Evolutionary conservation across 192 early-diverging fungal genomes (phyloP).

Genomic region (Podila horticola): DNA sequence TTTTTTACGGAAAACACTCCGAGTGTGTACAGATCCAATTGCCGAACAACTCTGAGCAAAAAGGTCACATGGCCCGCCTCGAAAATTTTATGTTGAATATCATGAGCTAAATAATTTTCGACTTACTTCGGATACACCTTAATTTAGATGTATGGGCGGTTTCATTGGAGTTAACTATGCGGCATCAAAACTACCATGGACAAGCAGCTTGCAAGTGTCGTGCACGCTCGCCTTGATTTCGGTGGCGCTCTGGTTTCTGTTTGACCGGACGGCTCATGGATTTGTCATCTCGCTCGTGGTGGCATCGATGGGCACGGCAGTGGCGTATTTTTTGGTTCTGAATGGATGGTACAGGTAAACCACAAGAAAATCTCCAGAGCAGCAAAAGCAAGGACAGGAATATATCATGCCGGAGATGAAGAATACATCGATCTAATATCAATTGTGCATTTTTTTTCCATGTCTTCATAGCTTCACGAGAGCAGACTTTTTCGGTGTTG

Average conservation of each 20-base stretch:
- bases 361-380: too few relatives aligned
- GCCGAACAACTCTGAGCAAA: too few relatives aligned
- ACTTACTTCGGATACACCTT: neutral
- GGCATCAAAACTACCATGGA: conserved; percentile 71
- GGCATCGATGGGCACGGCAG: conserved; percentile 64
- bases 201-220: conserved; percentile 66
- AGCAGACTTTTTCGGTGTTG: conserved; percentile 74
- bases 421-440: neutral
- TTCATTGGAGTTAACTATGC: conserved; percentile 75
- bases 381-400: too few relatives aligned
- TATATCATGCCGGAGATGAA: neutral
- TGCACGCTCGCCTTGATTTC: conserved; percentile 67
- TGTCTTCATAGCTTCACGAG: conserved; percentile 63
- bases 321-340: conserved; percentile 67
- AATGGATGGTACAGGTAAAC: conserved; percentile 70
- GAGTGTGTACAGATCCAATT: too few relatives aligned
- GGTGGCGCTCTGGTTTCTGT: conserved; percentile 74
- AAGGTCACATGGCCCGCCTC: too few relatives aligned
- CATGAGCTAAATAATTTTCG: too few relatives aligned
- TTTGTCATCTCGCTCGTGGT: conserved; percentile 66
- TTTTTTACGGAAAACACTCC: too few relatives aligned
- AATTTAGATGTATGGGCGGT: conserved; percentile 52
- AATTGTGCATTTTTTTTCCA: neutral
- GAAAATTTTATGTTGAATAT: too few relatives aligned
- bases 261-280: conserved; percentile 76